Evolutionary conservation across 2,329 filamentous ascomycete genomes (phyloP), one percentile per base, ranked within the genome.

Genomic region (Sclerotinia nivalis): DNA sequence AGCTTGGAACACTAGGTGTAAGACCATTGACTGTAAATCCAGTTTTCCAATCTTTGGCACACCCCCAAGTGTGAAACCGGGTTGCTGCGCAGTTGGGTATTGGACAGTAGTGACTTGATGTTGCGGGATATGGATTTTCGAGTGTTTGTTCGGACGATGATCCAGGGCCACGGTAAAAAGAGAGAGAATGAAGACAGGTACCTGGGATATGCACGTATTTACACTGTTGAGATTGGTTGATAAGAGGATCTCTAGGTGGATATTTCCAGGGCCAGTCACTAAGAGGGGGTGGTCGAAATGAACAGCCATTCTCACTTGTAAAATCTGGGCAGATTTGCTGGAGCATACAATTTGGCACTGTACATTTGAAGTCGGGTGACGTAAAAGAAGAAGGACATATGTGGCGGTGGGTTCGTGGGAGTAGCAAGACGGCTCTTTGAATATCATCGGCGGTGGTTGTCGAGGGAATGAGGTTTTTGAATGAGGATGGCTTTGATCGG

Each of bases 31-130:
- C 22, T 40, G 61, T 34, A 28, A 65, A 54, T 9, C 61, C 61
- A 2, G 61, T 65, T 40, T 52, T 52, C 61, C 61, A 65, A 15
- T 65, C 47, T 15, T 65, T 65, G 15, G 47, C 61, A n/a, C 61
- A 65, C 4, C 61, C 61, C 61, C 61, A 65, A 8, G 31, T 13
- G 49, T 65, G 61, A 6, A 67, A 37, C 2, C 52, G 65, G 7
- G 54, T 67, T 6, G 10, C 18, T 9, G 45, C 8, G 31, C 65
- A 67, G 13, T 20, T 37, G 9, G 22, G 12, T 9, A 67, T 18
- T 0, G 54, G 65, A 8, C 65, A 67, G 25, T 45, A 34, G 13
- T 58, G 28, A 2, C 18, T 34, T 15, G 43, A 28, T 45, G 18
- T 13, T 37, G 25, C 8, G 13, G 28, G n/a, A 13, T 43, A 8